Base-by-base conservation (phyloP, 148 eudicot genomes). In the Drosera capensis region DNA sequence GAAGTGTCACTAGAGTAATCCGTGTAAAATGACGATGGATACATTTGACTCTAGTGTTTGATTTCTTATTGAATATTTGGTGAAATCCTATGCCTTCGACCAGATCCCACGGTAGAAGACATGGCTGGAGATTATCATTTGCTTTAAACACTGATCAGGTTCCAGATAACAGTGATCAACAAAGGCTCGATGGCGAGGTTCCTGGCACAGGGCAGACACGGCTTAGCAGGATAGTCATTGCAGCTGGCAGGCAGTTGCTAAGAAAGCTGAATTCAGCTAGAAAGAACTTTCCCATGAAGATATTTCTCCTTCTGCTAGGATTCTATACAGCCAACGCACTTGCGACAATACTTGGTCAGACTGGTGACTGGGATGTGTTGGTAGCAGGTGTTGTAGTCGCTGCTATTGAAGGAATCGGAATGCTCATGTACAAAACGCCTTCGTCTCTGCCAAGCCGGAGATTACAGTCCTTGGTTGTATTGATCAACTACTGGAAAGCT, bases 341-440 rank as follows among this genome's bases (percentile, higher is more conserved):
- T 18, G 97, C 97, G 11, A 88, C 97, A 11, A 75, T 88, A 65
- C 80, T 88, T 8, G 97, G 97, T 8, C 97, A 88, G 52, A 88
- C 94, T 0, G 97, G 96, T 9, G 96, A 88, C 46, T 88, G 96
- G 97, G 97, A 88, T 40, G 94, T 88, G 2, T 54, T 88, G 11
- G 94, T 88, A 43, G 97, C 97, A 4, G 97, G 97, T 36, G 74
- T 88, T 7, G 94, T 88, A 28, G 94, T 88, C 29, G 92, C 97
- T 62, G 92, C 87, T 9, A 84, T 88, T 15, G 97, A 88, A 37
- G 94, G 92, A 19, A 75, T 88, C 21, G 97, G 97, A 41, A 71
- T 75, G 86, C 76, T 88, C 17, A 80, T 88, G 97, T 88, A 88
- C 57, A 80, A 59, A 70, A 78, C 52, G 34, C 69, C 75, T 24